phyloP scores from a whole-genome alignment of 2,329 filamentous ascomycete genomes.

The Colletotrichum horii region DNA sequence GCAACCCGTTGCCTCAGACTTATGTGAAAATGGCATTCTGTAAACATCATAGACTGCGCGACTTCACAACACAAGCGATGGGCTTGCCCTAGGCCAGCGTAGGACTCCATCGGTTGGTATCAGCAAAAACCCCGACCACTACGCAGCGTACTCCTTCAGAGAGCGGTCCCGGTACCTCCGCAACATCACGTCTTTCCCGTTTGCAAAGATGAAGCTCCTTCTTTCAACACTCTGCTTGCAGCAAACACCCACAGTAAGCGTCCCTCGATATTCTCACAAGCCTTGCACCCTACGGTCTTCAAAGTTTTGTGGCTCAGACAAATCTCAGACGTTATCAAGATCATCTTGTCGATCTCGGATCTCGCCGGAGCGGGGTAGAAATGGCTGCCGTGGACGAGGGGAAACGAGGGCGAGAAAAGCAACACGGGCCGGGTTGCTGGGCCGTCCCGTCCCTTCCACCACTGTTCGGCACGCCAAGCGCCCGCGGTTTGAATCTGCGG shows the following conservation, averaged over 20 bases:
- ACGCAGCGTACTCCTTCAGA: no score
- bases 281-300: fast-evolving
- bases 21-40: no score
- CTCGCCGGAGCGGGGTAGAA: not conserved
- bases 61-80: no score
- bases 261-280: not conserved
- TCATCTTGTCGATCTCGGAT: not conserved
- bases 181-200: no score
- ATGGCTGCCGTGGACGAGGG: not conserved
- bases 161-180: no score
- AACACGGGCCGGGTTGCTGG: not conserved
- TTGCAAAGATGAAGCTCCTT: no score
- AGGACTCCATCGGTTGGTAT: no score
- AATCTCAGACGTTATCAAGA: not conserved
- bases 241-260: not conserved
- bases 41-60: no score
- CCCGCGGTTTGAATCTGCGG: fast-evolving
- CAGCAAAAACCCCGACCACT: no score
- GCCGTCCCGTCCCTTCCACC: not conserved
- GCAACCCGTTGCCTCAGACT: no score
- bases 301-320: not conserved
- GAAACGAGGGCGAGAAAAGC: not conserved
- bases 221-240: not conserved
- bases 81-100: no score
- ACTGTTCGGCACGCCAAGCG: not conserved